These are phyloP conservation scores for Candida boleticola DNA, from an alignment of 805 yeast species.

Conservation along the genomic window DNA sequence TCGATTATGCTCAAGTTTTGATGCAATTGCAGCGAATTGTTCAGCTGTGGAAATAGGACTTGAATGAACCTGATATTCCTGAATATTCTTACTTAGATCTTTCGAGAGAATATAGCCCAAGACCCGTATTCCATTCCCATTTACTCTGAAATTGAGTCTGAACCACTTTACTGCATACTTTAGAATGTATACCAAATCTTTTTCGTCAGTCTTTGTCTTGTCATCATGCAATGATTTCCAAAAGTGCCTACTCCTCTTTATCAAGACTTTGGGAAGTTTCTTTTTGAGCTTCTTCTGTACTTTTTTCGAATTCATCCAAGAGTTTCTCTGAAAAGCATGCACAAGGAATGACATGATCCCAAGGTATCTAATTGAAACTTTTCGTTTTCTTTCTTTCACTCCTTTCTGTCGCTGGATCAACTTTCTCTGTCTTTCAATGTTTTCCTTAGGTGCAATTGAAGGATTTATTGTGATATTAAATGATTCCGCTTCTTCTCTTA, in stretches of 20 bases:
- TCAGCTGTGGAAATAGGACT: not conserved
- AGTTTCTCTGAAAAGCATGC: conserved; percentile 20
- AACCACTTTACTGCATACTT: conserved; percentile 35
- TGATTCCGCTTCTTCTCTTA: conserved; percentile 2
- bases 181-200: conserved; percentile 24
- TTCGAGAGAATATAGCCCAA: conserved; percentile 23
- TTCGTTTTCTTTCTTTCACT: conserved; percentile 4
- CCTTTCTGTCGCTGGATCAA: conserved; percentile 1
- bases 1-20: conserved; percentile 27
- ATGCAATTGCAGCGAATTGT: conserved; percentile 13
- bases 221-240: conserved; percentile 6
- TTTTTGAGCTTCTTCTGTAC: conserved; percentile 22
- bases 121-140: conserved; percentile 28
- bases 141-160: conserved; percentile 26
- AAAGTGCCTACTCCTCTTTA: conserved; percentile 16
- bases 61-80: not conserved
- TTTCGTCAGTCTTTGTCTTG: not conserved
- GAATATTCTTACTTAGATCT: not conserved
- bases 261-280: conserved; percentile 21
- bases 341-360: conserved; percentile 22
- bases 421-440: not conserved
- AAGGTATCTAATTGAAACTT: conserved; percentile 17
- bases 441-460: not conserved
- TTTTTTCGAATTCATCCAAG: conserved; percentile 14
- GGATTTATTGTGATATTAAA: conserved; percentile 4